A percentile compares a stretch with the other conserved stretches of the same genome.
Evolutionary conservation across 495 filamentous ascomycete genomes (phyloP).

Genomic region (Neurospora sp.): DNA sequence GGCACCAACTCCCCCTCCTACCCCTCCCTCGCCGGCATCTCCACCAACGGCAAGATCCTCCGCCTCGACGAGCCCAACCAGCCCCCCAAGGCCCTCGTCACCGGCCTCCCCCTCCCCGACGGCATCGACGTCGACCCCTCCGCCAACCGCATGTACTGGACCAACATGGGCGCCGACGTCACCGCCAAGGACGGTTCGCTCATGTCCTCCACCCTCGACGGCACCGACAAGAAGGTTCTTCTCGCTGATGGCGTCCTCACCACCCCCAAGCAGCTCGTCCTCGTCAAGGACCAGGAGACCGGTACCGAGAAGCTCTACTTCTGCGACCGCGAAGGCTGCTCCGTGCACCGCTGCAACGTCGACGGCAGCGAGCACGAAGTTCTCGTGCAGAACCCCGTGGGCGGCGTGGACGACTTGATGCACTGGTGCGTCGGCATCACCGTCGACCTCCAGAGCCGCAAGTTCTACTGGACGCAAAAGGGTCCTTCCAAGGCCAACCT

Average conservation of each 20-base stretch:
- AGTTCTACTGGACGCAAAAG: constrained; percentile 50
- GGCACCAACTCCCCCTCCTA: constrained; percentile 1
- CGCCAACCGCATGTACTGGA: constrained; percentile 39
- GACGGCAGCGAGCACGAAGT: constrained; percentile 35
- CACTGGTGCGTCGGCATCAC: constrained; percentile 46
- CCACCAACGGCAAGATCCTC: constrained; percentile 9
- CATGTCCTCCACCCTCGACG: constrained; percentile 32
- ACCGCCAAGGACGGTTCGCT: constrained; percentile 31
- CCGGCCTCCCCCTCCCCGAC: constrained; percentile 33
- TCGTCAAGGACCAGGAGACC: constrained; percentile 14
- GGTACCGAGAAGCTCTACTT: constrained; percentile 30
- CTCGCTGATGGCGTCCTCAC: constrained; percentile 27
- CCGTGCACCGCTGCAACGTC: constrained; percentile 32
- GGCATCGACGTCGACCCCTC: constrained; percentile 32
- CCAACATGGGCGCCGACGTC: constrained; percentile 35
- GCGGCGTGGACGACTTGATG: constrained; percentile 14
- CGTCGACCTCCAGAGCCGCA: constrained; percentile 20
- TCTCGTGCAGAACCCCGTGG: constrained; percentile 21
- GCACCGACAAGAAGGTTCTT: constrained; percentile 20
- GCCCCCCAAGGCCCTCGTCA: constrained; percentile 11
- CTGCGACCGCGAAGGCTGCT: constrained; percentile 43
- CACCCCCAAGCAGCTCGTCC: constrained; percentile 45
- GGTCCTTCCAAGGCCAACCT: constrained; percentile 33
- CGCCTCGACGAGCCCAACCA: not conserved
- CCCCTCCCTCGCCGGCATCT: not conserved